phyloP scores from a whole-genome alignment of 345 rosid genomes.

The Eutrema heterophyllum region DNA sequence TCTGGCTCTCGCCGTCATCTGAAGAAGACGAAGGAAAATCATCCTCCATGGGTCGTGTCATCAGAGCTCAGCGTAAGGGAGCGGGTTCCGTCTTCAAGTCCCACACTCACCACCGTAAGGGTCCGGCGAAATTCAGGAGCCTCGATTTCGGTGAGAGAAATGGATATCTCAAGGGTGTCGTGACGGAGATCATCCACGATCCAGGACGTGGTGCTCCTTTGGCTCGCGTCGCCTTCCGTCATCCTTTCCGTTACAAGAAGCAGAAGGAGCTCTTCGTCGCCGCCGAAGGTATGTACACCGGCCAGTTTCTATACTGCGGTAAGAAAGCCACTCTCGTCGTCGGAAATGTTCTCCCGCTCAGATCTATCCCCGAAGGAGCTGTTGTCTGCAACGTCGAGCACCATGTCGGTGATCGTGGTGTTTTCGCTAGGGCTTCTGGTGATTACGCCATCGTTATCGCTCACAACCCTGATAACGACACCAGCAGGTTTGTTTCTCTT shows the following conservation, averaged over 20 bases:
- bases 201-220: constrained; percentile 74
- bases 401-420: constrained; percentile 73
- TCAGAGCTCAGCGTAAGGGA: constrained; percentile 72
- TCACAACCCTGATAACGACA: constrained; percentile 65
- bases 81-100: constrained; percentile 75
- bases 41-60: constrained; percentile 59
- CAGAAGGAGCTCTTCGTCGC: constrained; percentile 79
- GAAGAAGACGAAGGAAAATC: neutral
- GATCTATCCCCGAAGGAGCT: constrained; percentile 70
- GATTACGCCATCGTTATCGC: constrained; percentile 64
- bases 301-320: constrained; percentile 56
- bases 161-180: constrained; percentile 59
- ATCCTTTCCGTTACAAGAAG: constrained; percentile 60
- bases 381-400: constrained; percentile 72
- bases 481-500: constrained; percentile 39
- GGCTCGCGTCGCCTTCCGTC: constrained; percentile 60
- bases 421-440: constrained; percentile 50
- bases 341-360: constrained; percentile 50
- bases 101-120: constrained; percentile 77
- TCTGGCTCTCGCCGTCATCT: constrained; percentile 15
- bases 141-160: constrained; percentile 75
- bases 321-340: constrained; percentile 50
- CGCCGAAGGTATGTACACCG: constrained; percentile 56
- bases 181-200: constrained; percentile 64
- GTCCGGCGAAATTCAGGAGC: constrained; percentile 62